Evolutionary conservation across 352 stramenopile species (phyloP).

Genomic region (Peronosclerospora sorghi): DNA sequence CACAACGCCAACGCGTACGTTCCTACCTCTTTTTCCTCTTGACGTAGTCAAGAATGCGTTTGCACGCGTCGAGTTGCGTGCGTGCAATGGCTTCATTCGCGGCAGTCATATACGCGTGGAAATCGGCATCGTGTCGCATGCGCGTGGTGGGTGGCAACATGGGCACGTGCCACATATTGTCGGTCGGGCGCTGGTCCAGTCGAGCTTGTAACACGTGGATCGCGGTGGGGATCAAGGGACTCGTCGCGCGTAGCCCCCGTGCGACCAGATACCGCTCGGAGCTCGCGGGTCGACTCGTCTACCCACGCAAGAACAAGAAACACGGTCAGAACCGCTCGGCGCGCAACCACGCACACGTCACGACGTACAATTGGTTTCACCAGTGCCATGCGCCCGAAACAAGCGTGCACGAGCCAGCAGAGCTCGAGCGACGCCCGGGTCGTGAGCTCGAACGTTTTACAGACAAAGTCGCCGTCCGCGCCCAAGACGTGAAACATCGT

Average conservation of each 20-base stretch:
- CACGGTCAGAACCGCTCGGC: too few species aligned
- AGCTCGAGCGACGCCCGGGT: constrained; percentile 51
- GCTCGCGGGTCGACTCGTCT: constrained; percentile 73
- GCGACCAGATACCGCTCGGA: constrained; percentile 68
- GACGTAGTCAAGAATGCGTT: constrained; percentile 24
- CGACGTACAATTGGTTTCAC: constrained; percentile 45
- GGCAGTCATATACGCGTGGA: constrained; percentile 31
- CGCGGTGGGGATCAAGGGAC: constrained; percentile 13
- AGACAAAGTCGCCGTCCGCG: constrained; percentile 46
- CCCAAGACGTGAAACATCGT: constrained; percentile 46
- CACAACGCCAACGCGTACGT: neutral
- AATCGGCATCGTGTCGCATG: constrained; percentile 19
- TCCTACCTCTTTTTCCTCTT: constrained; percentile 20
- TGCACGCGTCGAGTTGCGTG: constrained; percentile 30
- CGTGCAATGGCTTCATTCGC: constrained; percentile 24
- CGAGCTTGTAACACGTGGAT: constrained; percentile 16
- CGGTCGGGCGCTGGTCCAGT: constrained; percentile 6
- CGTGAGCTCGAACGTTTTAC: constrained; percentile 73
- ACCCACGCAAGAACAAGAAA: constrained; percentile 2
- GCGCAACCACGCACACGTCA: too few species aligned
- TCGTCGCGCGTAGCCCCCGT: constrained; percentile 12
- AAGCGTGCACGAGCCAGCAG: constrained; percentile 48
- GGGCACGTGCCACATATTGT: neutral
- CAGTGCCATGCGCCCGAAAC: constrained; percentile 48
- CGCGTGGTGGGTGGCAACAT: constrained; percentile 14